These are phyloP conservation scores for Microdochium trichocladiopsis DNA, from an alignment of 2,329 filamentous ascomycete species.

Conservation along the genomic window DNA sequence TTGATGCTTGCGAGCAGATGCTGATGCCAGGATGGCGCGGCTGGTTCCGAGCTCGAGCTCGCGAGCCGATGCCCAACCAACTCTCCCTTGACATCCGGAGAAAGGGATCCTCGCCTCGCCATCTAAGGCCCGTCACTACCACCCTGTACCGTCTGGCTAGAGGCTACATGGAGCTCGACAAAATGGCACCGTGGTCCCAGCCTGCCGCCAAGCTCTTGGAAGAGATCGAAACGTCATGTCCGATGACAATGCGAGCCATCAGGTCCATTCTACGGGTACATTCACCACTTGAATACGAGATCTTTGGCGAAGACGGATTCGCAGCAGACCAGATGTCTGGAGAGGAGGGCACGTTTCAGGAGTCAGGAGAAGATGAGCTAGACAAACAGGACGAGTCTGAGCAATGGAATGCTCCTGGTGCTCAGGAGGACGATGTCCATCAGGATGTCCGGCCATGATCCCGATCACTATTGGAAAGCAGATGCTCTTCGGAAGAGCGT, in stretches of 20 bases:
- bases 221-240: conserved; percentile 22
- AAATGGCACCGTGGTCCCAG: conserved; percentile 39
- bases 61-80: conserved; percentile 14
- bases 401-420: too few relatives aligned
- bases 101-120: conserved; percentile 25
- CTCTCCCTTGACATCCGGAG: conserved; percentile 31
- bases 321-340: conserved; percentile 1
- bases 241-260: conserved; percentile 14
- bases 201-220: conserved; percentile 31
- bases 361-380: too few relatives aligned
- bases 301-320: conserved; percentile 11
- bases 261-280: conserved; percentile 20
- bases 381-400: background rate
- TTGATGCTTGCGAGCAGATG: conserved; percentile 64
- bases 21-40: conserved; percentile 77
- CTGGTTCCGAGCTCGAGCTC: conserved; percentile 43
- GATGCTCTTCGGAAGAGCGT: too few relatives aligned
- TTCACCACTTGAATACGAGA: conserved; percentile 15
- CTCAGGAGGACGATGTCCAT: too few relatives aligned
- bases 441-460: too few relatives aligned
- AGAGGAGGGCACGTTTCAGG: background rate
- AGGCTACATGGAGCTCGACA: conserved; percentile 42
- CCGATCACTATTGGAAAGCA: too few relatives aligned
- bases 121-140: conserved; percentile 31
- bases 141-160: conserved; percentile 41